These are phyloP conservation scores for Lasiosphaeria hispida DNA, from an alignment of 495 filamentous ascomycete genomes.

Conservation along the genomic window DNA sequence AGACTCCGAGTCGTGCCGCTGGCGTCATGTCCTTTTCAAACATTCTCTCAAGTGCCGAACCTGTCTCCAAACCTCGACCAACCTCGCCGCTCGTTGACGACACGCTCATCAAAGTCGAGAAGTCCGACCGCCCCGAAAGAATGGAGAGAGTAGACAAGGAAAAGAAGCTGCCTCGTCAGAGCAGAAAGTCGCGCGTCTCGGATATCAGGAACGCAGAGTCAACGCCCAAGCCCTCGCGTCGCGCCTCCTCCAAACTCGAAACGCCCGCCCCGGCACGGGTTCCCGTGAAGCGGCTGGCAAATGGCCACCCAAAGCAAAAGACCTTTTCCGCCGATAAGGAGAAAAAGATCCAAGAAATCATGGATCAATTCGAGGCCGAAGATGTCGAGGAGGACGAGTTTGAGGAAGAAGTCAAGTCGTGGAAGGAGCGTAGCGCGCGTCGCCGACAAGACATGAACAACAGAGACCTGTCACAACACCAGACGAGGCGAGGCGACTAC, in stretches of 20 bases:
- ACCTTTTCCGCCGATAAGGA: conserved; percentile 61
- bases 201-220: conserved; percentile 37
- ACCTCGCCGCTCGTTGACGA: conserved; percentile 33
- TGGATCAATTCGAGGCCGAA: conserved; percentile 66
- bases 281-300: conserved; percentile 50
- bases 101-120: conserved; percentile 25
- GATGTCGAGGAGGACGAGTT: conserved; percentile 65
- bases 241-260: conserved; percentile 42
- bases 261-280: conserved; percentile 43
- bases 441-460: conserved; percentile 59
- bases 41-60: conserved; percentile 76
- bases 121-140: conserved; percentile 21
- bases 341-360: conserved; percentile 61
- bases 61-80: conserved; percentile 48
- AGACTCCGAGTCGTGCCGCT: conserved; percentile 65
- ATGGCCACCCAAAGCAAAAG: conserved; percentile 52
- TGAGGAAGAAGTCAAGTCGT: conserved; percentile 55
- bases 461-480: conserved; percentile 53
- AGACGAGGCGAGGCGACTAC: conserved; percentile 49
- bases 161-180: conserved; percentile 39
- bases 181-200: conserved; percentile 43
- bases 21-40: conserved; percentile 92
- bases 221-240: conserved; percentile 40
- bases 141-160: conserved; percentile 26
- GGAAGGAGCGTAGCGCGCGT: conserved; percentile 54